A percentile compares a stretch with the other conserved stretches of the same genome.
phyloP scores from a whole-genome alignment of 805 yeast species.

The Zygoascus flipseniorum region DNA sequence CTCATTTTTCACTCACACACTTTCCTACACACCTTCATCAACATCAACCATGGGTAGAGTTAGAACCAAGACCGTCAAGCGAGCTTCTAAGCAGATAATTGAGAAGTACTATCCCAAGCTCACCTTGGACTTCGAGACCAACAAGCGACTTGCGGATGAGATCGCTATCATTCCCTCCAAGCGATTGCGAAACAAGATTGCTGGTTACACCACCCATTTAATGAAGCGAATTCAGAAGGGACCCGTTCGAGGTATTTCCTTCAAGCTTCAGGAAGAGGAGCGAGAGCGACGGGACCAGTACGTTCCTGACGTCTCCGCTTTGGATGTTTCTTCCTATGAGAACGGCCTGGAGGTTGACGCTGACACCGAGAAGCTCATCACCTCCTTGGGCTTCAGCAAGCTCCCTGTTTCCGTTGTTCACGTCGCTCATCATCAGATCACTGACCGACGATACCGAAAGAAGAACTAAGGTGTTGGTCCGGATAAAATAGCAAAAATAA shows the following conservation, averaged over 20 bases:
- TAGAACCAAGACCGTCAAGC: conserved; percentile 99
- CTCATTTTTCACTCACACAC: neutral
- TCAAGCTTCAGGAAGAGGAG: conserved; percentile 99
- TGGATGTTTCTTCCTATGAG: conserved; percentile 93
- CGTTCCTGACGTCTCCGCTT: conserved; percentile 99
- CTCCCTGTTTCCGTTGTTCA: conserved; percentile 78
- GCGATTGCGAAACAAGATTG: conserved; percentile 99
- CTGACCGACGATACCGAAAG: conserved; percentile 85
- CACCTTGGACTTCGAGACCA: conserved; percentile 98
- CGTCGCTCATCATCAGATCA: conserved; percentile 66
- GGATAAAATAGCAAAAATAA: neutral
- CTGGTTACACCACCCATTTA: conserved; percentile 99
- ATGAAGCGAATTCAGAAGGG: conserved; percentile 99
- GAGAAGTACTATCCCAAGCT: conserved; percentile 99
- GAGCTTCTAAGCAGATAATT: conserved; percentile 99
- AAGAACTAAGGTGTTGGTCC: conserved; percentile 47
- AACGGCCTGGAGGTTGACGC: conserved; percentile 94
- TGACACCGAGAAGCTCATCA: conserved; percentile 92
- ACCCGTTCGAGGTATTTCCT: conserved; percentile 99
- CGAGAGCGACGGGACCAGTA: conserved; percentile 99
- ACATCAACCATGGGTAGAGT: conserved; percentile 77
- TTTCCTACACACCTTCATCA: neutral
- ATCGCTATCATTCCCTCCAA: conserved; percentile 98
- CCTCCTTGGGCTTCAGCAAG: conserved; percentile 68
- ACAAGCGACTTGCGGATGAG: conserved; percentile 98